Base-by-base conservation (phyloP, 441 rosid species). In the Metrosideros polymorpha region DNA sequence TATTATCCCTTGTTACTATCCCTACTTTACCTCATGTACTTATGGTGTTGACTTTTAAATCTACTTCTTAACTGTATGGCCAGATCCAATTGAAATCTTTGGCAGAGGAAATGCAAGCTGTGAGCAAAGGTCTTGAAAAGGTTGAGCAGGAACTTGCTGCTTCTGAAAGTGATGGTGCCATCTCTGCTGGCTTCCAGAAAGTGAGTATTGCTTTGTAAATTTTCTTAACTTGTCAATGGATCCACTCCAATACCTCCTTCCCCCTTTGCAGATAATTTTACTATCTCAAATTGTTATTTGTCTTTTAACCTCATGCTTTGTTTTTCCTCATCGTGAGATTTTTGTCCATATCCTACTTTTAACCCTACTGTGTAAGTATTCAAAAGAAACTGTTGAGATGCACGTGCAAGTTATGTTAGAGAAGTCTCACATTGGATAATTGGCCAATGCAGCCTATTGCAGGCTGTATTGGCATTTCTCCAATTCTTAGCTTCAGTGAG, bases 21-120 rank as follows among this genome's bases (percentile, higher is more conserved):
- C 42, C 35, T 82, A 39, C 82, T 86, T 63, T 32, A 32, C 25
- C 12, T 71, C 13, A 39, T 12, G 82, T 17, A 59, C 57, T 54
- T 15, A 66, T 7, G 51, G 27, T 53, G 7, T 82, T 88, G n/a
- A 29, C 83, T 25, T 61, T 77, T n/a, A 82, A 54, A 82, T 66
- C 52, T 86, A 79, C 66, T 84, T 83, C 29, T n/a, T 84, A 56
- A 83, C 77, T 6, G 76, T 86, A 85, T 89, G 30, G 83, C 84
- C 90, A 98, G 99, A 96, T 98, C 91, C 99, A 98, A 93, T 90
- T 96, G 91, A 98, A 98, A 94, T 90, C 91, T 71, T 90, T 98
- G 93, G 99, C 99, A 88, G 99, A 97, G 92, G 99, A 97, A 92
- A 96, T 97, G 99, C 99, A 97, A 93, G 99, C 99, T 84, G 97